A percentile compares a stretch with the other conserved stretches of the same genome.
Conservation (phyloP, 495 filamentous ascomycete species). For the Darksidea phi region DNA sequence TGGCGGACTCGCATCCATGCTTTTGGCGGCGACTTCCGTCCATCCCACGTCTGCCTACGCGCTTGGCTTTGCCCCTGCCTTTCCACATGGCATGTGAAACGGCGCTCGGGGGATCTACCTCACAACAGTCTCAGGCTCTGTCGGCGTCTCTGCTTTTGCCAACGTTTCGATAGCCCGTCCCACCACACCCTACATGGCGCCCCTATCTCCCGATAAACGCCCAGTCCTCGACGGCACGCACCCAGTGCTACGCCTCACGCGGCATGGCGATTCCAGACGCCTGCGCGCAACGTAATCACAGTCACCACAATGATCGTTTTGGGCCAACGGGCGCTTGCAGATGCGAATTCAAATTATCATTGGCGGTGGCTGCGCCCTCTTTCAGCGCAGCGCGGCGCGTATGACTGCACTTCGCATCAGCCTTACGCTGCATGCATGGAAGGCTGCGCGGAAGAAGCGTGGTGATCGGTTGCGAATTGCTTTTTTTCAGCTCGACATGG, state of each 20-base stretch:
- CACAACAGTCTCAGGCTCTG: slow-evolving; percentile 21
- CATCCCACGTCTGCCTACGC: background rate
- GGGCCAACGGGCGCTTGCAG: slow-evolving; percentile 25
- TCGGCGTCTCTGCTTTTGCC: slow-evolving; percentile 5
- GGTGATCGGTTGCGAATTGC: slow-evolving; percentile 2
- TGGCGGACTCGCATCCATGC: background rate
- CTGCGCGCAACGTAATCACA: slow-evolving; percentile 5
- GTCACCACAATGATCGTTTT: slow-evolving; percentile 4
- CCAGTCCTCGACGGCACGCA: background rate
- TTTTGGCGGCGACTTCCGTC: slow-evolving; percentile 12
- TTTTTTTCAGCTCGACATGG: background rate
- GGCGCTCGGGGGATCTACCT: background rate
- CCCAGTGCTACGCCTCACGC: background rate
- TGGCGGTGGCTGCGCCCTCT: slow-evolving; percentile 14
- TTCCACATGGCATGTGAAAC: slow-evolving; percentile 33
- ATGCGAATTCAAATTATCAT: background rate
- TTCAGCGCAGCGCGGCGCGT: background rate
- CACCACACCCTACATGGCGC: slow-evolving; percentile 11
- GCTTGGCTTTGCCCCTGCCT: slow-evolving; percentile 2
- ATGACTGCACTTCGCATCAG: slow-evolving; percentile 8
- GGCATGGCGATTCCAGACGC: slow-evolving; percentile 3
- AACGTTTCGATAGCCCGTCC: slow-evolving; percentile 9
- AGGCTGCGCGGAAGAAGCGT: slow-evolving; percentile 23
- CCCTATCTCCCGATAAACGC: too few species aligned
- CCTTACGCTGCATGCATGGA: slow-evolving; percentile 22